Evolutionary conservation across 768 basidiomycete species (phyloP).

Genomic region (Kwoniella bestiolae): DNA sequence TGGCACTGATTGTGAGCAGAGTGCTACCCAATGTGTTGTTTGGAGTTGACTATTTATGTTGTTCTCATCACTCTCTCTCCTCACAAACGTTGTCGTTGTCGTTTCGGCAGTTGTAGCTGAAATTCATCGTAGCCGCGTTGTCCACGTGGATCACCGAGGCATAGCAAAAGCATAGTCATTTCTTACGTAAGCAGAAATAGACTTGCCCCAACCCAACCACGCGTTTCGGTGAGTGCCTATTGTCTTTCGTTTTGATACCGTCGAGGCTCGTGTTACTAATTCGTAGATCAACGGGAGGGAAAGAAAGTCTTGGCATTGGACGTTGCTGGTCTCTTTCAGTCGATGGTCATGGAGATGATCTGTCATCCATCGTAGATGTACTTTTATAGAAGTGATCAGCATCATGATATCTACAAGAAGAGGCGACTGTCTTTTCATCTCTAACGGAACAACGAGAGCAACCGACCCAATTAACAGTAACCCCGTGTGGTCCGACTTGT

Average conservation of each 20-base stretch:
- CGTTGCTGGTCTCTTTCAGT: too few relatives aligned
- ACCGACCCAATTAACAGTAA: too few relatives aligned
- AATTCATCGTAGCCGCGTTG: background rate
- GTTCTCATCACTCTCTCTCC: too few relatives aligned
- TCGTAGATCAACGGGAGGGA: background rate
- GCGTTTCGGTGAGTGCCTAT: background rate
- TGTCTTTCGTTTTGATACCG: background rate
- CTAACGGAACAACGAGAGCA: too few relatives aligned
- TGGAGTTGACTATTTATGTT: too few relatives aligned
- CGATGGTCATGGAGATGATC: too few relatives aligned
- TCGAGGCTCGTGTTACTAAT: background rate
- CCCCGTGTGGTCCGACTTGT: background rate
- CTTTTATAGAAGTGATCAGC: too few relatives aligned
- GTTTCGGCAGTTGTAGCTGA: conserved; percentile 3
- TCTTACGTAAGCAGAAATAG: too few relatives aligned
- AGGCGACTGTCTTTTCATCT: conserved; percentile 5
- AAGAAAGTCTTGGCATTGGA: background rate
- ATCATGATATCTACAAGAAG: background rate
- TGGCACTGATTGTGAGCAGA: background rate
- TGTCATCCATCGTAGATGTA: too few relatives aligned
- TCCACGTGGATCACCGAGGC: conserved; percentile 7
- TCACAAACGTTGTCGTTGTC: conserved; percentile 13
- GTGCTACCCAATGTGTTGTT: background rate
- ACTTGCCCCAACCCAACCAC: too few relatives aligned
- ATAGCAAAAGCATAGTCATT: background rate